These are phyloP conservation scores for Albifimbria verrucaria DNA, from an alignment of 2,329 filamentous ascomycete species.

Conservation along the genomic window DNA sequence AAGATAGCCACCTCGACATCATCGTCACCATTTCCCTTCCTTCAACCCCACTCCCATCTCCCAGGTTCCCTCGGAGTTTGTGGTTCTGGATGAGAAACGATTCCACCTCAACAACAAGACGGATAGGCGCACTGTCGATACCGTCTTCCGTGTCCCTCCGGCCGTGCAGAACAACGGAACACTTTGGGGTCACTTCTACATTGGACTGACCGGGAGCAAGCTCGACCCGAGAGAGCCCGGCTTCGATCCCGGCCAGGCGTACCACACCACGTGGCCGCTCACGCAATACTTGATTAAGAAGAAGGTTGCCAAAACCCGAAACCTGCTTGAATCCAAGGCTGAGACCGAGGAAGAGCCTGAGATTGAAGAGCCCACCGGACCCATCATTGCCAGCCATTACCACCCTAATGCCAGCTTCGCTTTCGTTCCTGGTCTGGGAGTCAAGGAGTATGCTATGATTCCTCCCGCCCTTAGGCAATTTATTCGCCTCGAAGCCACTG, in stretches of 20 bases:
- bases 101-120: conserved; percentile 78
- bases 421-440: conserved; percentile 76
- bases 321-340: conserved; percentile 63
- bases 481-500: conserved; percentile 73
- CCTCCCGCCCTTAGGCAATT: conserved; percentile 75
- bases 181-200: conserved; percentile 90
- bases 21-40: conserved; percentile 79
- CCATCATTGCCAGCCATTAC: conserved; percentile 82
- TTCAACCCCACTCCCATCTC: conserved; percentile 66
- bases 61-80: conserved; percentile 59
- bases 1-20: conserved; percentile 76
- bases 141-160: conserved; percentile 71
- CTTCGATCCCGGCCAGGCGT: conserved; percentile 74
- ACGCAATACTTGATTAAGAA: conserved; percentile 92
- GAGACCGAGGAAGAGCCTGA: conserved; percentile 43
- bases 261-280: conserved; percentile 79
- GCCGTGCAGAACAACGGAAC: conserved; percentile 89
- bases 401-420: conserved; percentile 92
- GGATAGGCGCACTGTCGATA: conserved; percentile 74
- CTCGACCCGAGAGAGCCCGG: conserved; percentile 70
- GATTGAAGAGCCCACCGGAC: conserved; percentile 54
- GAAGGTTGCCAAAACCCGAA: conserved; percentile 83
- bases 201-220: conserved; percentile 71
- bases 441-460: conserved; percentile 62
- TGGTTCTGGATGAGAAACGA: conserved; percentile 75